A percentile compares a stretch with the other conserved stretches of the same genome.
Conservation (phyloP, 768 basidiomycete genomes). For the Kondoa malvinella region DNA sequence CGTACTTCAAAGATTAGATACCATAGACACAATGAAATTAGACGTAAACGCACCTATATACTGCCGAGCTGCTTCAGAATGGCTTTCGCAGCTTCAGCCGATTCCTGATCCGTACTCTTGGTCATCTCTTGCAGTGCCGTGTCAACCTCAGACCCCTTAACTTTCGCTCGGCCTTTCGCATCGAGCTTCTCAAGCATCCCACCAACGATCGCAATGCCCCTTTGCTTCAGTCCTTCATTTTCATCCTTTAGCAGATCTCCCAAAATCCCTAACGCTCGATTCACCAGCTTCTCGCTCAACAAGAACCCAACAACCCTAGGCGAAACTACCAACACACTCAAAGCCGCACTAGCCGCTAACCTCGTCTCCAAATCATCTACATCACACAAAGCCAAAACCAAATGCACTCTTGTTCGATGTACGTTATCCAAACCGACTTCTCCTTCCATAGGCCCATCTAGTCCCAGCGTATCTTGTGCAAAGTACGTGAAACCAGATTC, state of each 20-base stretch:
- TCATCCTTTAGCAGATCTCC: background rate
- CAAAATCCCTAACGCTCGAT: background rate
- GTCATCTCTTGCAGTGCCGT: constrained; percentile 20
- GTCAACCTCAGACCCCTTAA: background rate
- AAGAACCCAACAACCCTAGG: background rate
- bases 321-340: background rate
- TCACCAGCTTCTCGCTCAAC: background rate
- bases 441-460: background rate
- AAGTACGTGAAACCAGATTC: constrained; percentile 50
- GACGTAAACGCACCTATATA: too few species aligned
- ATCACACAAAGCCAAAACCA: constrained; percentile 4
- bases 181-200: background rate
- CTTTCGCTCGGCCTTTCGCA: background rate
- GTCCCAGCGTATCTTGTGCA: background rate
- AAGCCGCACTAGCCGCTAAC: background rate
- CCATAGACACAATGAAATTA: too few species aligned
- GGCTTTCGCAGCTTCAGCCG: background rate
- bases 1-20: too few species aligned
- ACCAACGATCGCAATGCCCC: background rate
- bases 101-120: constrained; percentile 16
- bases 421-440: background rate
- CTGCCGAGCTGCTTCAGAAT: too few species aligned
- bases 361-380: constrained; percentile 8
- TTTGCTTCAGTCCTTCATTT: background rate
- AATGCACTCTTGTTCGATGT: background rate